A percentile compares a stretch with the other conserved stretches of the same genome.
Evolutionary conservation across 2,329 filamentous ascomycete genomes (phyloP).

Genomic region (Penicillium sp.): DNA sequence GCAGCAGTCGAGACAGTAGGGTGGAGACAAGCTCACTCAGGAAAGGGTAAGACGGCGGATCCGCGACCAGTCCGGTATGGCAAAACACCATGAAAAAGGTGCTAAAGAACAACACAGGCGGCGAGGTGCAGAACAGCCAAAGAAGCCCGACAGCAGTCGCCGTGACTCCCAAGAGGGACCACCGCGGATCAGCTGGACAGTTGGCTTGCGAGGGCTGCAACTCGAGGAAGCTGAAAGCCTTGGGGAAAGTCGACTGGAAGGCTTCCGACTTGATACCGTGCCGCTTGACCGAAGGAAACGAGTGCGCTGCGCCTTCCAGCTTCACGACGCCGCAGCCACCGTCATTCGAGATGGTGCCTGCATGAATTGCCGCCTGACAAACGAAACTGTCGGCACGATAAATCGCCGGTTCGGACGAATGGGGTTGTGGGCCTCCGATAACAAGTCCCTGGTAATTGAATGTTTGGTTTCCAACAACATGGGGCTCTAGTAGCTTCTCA

Average conservation of each 20-base stretch:
- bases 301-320: conserved; percentile 62
- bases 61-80: conserved; percentile 83
- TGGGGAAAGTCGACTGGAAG: conserved; percentile 87
- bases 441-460: conserved; percentile 51
- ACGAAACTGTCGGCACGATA: conserved; percentile 90
- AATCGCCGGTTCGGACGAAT: conserved; percentile 46
- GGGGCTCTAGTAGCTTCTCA: conserved; percentile 47
- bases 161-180: conserved; percentile 77
- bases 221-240: conserved; percentile 72
- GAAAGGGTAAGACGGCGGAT: conserved; percentile 67
- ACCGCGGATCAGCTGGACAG: conserved; percentile 71
- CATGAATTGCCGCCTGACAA: conserved; percentile 78
- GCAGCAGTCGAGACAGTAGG: conserved; percentile 75
- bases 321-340: conserved; percentile 80
- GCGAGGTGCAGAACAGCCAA: conserved; percentile 74
- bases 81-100: conserved; percentile 79
- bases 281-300: conserved; percentile 60
- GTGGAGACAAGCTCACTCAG: conserved; percentile 70
- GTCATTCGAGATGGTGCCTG: conserved; percentile 67
- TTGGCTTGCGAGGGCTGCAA: conserved; percentile 53
- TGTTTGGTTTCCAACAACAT: conserved; percentile 49
- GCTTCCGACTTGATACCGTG: conserved; percentile 70
- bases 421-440: conserved; percentile 46
- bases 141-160: conserved; percentile 71
- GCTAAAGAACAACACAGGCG: conserved; percentile 77